These are phyloP conservation scores for Nemania serpens DNA, from an alignment of 2,329 filamentous ascomycete genomes.

Conservation along the genomic window DNA sequence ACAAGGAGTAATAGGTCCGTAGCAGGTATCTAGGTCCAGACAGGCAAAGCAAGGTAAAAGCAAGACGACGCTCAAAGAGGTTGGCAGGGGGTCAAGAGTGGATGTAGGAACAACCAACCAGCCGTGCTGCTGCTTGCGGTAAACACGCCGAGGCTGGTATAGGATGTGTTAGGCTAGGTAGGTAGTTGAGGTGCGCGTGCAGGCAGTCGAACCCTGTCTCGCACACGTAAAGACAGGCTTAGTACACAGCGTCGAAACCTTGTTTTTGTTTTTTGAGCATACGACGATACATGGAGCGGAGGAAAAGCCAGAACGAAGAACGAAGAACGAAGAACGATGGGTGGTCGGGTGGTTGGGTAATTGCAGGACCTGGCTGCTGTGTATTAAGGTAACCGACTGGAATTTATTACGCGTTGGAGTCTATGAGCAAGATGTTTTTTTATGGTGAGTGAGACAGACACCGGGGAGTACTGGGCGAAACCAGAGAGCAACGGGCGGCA, in stretches of 20 bases:
- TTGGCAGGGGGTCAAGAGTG: conserved; percentile 10
- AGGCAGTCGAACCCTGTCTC: conserved; percentile 23
- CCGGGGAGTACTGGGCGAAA: no score
- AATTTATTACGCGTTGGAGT: not conserved
- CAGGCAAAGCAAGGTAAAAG: conserved; percentile 4
- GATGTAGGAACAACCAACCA: conserved; percentile 6
- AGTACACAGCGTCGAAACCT: conserved; percentile 2
- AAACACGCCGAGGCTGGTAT: conserved; percentile 13
- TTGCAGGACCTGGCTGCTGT: conserved; percentile 15
- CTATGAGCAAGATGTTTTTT: conserved; percentile 9
- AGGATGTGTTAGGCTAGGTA: conserved; percentile 11
- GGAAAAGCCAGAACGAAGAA: not conserved
- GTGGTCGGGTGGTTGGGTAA: not conserved
- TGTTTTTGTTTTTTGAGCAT: not conserved
- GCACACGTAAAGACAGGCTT: not conserved
- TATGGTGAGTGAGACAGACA: not conserved
- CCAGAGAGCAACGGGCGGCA: not conserved
- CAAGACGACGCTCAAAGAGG: conserved; percentile 22
- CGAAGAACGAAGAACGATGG: not conserved
- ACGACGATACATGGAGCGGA: conserved; percentile 2
- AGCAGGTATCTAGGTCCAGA: not conserved
- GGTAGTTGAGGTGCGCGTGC: conserved; percentile 21
- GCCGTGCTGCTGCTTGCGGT: conserved; percentile 14
- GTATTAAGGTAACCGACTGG: conserved; percentile 7
- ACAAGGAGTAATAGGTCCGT: conserved; percentile 10